Percentiles rank a stretch among this genome's conserved stretches.
Conservation (phyloP, 371 early-diverging fungal species). For the Mortierella sp. region DNA sequence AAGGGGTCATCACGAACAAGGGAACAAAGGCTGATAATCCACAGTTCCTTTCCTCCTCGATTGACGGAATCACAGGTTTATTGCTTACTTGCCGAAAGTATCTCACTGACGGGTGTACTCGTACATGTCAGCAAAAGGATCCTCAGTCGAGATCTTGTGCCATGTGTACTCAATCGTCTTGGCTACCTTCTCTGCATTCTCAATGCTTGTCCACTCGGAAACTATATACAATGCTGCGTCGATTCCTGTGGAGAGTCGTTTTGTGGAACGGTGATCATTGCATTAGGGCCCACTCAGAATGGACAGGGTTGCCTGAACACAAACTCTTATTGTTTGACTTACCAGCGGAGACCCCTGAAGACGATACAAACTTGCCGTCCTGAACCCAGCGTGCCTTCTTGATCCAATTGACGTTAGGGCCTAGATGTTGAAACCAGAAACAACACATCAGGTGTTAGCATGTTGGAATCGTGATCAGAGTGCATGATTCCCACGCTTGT, state of each 20-base stretch:
- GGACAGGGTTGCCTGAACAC: too few species aligned
- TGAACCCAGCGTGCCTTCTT: constrained; percentile 62
- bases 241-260: constrained; percentile 26
- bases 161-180: constrained; percentile 41
- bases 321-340: not conserved
- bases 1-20: too few species aligned
- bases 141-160: constrained; percentile 34
- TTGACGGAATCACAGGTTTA: too few species aligned
- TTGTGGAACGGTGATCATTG: not conserved
- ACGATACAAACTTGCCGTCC: constrained; percentile 59
- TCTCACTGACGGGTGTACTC: constrained; percentile 24
- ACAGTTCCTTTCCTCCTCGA: too few species aligned
- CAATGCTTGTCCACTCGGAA: constrained; percentile 19
- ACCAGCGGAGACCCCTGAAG: constrained; percentile 59
- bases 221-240: constrained; percentile 45
- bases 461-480: not conserved
- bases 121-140: constrained; percentile 50
- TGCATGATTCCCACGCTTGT: constrained; percentile 12
- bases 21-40: too few species aligned
- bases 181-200: constrained; percentile 27
- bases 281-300: too few species aligned
- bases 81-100: too few species aligned
- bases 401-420: constrained; percentile 50
- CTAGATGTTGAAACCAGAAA: not conserved
- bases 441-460: not conserved